These are phyloP conservation scores for Paramyrothecium sp. DNA, from an alignment of 2,329 filamentous ascomycete species.

Conservation along the genomic window DNA sequence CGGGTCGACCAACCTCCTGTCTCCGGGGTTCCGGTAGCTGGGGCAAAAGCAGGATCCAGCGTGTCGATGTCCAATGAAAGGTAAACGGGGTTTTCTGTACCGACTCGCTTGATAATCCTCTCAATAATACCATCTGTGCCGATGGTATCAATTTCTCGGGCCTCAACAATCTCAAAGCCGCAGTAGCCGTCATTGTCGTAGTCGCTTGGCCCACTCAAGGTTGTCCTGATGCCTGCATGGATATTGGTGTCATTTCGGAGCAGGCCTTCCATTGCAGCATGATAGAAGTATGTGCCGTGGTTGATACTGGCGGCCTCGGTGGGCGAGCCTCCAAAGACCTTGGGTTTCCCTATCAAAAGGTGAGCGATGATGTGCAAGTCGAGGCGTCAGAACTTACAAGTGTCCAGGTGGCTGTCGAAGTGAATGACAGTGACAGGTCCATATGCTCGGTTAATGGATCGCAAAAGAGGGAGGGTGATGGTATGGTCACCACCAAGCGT, in stretches of 20 bases:
- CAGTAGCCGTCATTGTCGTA: conserved; percentile 72
- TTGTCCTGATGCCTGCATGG: conserved; percentile 84
- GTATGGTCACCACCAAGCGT: conserved; percentile 69
- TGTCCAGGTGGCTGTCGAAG: conserved; percentile 65
- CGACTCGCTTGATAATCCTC: conserved; percentile 73
- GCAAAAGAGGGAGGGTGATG: conserved; percentile 58
- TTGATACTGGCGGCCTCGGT: conserved; percentile 76
- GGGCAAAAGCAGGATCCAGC: conserved; percentile 77
- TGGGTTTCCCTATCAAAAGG: conserved; percentile 63
- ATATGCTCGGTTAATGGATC: conserved; percentile 60
- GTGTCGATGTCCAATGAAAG: conserved; percentile 84
- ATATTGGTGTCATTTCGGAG: conserved; percentile 82
- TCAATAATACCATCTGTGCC: conserved; percentile 71
- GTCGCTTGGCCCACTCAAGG: conserved; percentile 66
- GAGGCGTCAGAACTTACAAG: conserved; percentile 44
- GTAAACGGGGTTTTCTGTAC: conserved; percentile 73
- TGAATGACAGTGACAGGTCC: conserved; percentile 61
- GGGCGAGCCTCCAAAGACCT: conserved; percentile 82
- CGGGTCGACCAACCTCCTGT: conserved; percentile 75
- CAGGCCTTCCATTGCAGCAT: conserved; percentile 75
- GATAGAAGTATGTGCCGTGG: conserved; percentile 88
- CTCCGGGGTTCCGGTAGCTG: conserved; percentile 73
- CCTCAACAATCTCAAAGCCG: conserved; percentile 82
- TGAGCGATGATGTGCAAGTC: conserved; percentile 7
- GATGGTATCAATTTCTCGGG: conserved; percentile 47